Conservation (phyloP, 73 alveolate genomes). For the Halteria grandinella region DNA sequence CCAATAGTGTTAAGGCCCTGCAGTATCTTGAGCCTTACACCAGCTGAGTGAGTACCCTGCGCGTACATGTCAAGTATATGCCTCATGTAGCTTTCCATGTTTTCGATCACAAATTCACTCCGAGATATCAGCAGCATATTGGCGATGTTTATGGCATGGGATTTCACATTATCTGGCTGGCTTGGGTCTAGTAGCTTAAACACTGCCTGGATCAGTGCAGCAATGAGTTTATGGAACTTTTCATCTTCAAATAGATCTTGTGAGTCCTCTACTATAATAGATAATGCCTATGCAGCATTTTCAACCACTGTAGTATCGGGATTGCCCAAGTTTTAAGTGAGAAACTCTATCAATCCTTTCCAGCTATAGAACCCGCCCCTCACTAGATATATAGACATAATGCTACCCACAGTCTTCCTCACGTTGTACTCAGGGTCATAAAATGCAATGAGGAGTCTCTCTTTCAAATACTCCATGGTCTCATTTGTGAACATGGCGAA, state of each 20-base stretch:
- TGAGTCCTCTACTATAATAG: conserved; percentile 64
- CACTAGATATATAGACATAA: conserved; percentile 36
- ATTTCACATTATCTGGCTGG: conserved; percentile 4
- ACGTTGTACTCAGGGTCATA: conserved; percentile 20
- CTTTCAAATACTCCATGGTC: conserved; percentile 43
- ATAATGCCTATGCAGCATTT: conserved; percentile 24
- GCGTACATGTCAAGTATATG: conserved; percentile 16
- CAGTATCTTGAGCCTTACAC: conserved; percentile 38
- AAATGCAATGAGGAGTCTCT: conserved; percentile 32
- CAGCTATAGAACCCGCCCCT: conserved; percentile 58
- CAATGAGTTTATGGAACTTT: neutral
- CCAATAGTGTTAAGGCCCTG: conserved; percentile 47
- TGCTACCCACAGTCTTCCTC: conserved; percentile 56
- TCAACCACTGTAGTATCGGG: conserved; percentile 24
- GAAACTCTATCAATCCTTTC: conserved; percentile 44
- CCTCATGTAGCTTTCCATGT: neutral
- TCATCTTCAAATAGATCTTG: conserved; percentile 34
- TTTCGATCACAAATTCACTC: conserved; percentile 2
- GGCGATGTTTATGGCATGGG: conserved; percentile 6
- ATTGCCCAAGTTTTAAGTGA: conserved; percentile 3
- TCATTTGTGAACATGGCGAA: conserved; percentile 41
- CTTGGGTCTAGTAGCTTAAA: conserved; percentile 5
- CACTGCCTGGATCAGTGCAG: neutral
- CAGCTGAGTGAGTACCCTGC: conserved; percentile 16
- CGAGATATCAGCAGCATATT: conserved; percentile 5